These are phyloP conservation scores for Diplodia scrobiculata DNA, from an alignment of 2,329 filamentous ascomycete species.

Conservation along the genomic window DNA sequence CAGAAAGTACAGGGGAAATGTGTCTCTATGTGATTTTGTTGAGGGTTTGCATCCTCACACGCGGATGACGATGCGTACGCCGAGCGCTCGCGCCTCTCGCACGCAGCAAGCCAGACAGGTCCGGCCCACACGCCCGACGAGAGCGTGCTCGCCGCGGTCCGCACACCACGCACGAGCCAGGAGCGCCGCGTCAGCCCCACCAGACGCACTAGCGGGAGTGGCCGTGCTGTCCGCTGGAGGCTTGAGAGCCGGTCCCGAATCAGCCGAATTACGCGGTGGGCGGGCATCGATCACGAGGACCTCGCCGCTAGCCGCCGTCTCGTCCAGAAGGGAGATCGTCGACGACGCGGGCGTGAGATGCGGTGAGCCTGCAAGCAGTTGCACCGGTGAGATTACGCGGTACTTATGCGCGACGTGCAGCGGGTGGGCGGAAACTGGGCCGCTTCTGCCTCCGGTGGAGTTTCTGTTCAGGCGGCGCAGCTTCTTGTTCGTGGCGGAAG, in stretches of 20 bases:
- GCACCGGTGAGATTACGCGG: conserved; percentile 33
- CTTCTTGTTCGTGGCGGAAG: conserved; percentile 17
- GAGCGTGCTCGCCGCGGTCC: conserved; percentile 71
- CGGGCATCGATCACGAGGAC: conserved; percentile 53
- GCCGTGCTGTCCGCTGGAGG: background rate
- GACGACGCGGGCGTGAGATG: conserved; percentile 32
- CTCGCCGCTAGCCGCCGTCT: conserved; percentile 27
- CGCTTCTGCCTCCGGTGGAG: conserved; percentile 36
- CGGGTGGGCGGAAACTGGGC: conserved; percentile 44
- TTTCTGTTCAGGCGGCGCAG: conserved; percentile 40
- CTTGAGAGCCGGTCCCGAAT: conserved; percentile 11
- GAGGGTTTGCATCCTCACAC: conserved; percentile 31
- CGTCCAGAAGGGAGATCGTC: conserved; percentile 30
- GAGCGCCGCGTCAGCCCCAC: conserved; percentile 67
- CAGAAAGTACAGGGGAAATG: background rate
- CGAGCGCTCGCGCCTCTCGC: conserved; percentile 70
- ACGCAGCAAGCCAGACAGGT: conserved; percentile 75
- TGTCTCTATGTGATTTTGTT: background rate
- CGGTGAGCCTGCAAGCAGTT: conserved; percentile 7
- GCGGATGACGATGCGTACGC: conserved; percentile 65
- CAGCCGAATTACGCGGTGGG: conserved; percentile 33
- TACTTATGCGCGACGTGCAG: conserved; percentile 46
- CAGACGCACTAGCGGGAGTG: background rate
- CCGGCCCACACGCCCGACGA: conserved; percentile 67
- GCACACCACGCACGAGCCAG: conserved; percentile 73